Base-by-base conservation (phyloP, 805 yeast genomes). In the Tetrapisispora nanseiensis region DNA sequence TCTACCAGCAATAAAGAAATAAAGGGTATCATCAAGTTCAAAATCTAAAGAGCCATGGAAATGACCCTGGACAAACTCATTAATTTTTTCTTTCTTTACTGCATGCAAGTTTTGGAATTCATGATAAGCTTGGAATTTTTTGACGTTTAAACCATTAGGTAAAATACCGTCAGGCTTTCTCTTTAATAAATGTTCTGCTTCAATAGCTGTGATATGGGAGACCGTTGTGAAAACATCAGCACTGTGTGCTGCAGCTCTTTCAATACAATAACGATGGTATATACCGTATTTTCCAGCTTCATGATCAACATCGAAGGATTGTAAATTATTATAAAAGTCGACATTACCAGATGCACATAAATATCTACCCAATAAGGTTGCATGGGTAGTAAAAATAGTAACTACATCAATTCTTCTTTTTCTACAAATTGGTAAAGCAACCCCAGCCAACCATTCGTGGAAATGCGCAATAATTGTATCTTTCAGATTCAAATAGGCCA, bases 371-470 rank as follows among this genome's bases (percentile, higher is more conserved):
- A 92, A 72, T 49, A 90, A 69, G 11, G 98, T 90, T 3, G 98
- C 98, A 65, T 90, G 98, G 18, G 98, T 90, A 32, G 98, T 90
- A 71, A 90, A 90, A 49, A 90, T 82, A 22, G 98, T 89, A 45
- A 95, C 86, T 46, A 86, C 87, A 57, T 90, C 98, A 44, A 90
- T 81, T 55, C 86, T 76, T 57, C 97, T 78, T 63, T 86, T 86
- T 56, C 95, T 73, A 62, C 96, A 87, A 42, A 90, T 70, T 0
- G 98, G 97, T 46, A 92, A 69, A 0, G 95, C 95, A 32, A 92
- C 87, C 53, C 97, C 97, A 1, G 98, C 97, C 45, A 90, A 73
- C 98, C 98, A 90, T 67, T 90, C 98, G 67, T 90, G 98, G 63
- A 85, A 89, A 60, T 90, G 98, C 42, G 94, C 81, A 48, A 90